Percentiles rank a stretch among this genome's conserved stretches.
Evolutionary conservation across 495 filamentous ascomycete species (phyloP).

Genomic region (Usnea hakonensis): DNA sequence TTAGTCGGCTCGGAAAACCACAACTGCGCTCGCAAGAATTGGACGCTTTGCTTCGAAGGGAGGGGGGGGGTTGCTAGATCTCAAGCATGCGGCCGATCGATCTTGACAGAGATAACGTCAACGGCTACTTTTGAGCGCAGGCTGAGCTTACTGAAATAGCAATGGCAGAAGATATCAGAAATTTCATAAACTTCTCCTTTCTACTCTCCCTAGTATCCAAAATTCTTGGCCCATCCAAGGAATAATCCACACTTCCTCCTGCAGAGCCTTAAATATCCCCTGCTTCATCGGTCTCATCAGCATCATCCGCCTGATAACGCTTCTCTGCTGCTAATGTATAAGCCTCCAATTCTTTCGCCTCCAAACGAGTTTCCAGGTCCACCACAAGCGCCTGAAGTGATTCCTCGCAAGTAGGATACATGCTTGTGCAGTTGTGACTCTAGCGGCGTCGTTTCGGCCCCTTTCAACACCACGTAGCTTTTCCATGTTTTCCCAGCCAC

Average conservation of each 20-base stretch:
- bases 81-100: not conserved
- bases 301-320: too few relatives aligned
- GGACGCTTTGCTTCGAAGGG: not conserved
- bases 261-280: not conserved
- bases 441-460: not conserved
- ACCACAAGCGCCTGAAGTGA: not conserved
- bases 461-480: not conserved
- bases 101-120: not conserved
- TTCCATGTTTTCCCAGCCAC: not conserved
- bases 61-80: too few relatives aligned
- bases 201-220: not conserved
- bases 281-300: not conserved
- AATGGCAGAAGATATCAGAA: not conserved
- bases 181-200: too few relatives aligned
- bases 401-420: not conserved
- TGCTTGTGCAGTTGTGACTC: not conserved
- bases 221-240: not conserved
- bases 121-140: not conserved
- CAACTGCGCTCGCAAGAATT: not conserved
- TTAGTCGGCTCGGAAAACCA: not conserved
- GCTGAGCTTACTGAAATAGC: not conserved
- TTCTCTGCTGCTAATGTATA: not conserved
- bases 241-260: not conserved
- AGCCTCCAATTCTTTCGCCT: not conserved
- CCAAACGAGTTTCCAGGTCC: not conserved